phyloP scores from a whole-genome alignment of 108 stramenopile genomes.

The Skeletonema menzelii region DNA sequence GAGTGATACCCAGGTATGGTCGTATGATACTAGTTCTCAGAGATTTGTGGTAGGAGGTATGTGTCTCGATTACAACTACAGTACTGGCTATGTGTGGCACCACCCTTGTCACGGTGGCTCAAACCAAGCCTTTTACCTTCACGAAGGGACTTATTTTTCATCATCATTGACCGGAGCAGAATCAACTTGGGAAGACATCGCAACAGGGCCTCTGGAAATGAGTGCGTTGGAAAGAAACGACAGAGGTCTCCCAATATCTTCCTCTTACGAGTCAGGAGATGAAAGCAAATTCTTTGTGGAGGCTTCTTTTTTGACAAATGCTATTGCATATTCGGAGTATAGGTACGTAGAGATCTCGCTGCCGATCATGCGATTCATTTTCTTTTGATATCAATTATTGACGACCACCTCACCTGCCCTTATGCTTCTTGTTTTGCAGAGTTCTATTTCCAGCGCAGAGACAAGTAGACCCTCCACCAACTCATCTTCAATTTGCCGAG shows the following conservation, averaged over 20 bases:
- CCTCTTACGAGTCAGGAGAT: constrained; percentile 11
- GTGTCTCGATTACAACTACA: background rate
- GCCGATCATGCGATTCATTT: no score
- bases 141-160: background rate
- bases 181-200: background rate
- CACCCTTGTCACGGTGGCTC: background rate
- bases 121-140: background rate
- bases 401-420: background rate
- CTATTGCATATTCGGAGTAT: constrained; percentile 9
- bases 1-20: background rate
- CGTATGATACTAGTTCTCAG: background rate
- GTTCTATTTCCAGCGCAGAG: background rate
- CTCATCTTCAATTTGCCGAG: background rate
- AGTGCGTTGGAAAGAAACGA: constrained; percentile 6
- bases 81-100: background rate
- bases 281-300: constrained; percentile 4
- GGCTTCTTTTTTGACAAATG: constrained; percentile 5
- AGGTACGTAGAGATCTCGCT: background rate
- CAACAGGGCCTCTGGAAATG: constrained; percentile 2
- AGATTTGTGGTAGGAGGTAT: background rate
- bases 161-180: background rate
- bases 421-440: background rate
- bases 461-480: background rate
- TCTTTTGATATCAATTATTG: background rate
- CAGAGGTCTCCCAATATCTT: background rate